These are phyloP conservation scores for Parathielavia appendiculata DNA, from an alignment of 495 filamentous ascomycete species.

Conservation along the genomic window DNA sequence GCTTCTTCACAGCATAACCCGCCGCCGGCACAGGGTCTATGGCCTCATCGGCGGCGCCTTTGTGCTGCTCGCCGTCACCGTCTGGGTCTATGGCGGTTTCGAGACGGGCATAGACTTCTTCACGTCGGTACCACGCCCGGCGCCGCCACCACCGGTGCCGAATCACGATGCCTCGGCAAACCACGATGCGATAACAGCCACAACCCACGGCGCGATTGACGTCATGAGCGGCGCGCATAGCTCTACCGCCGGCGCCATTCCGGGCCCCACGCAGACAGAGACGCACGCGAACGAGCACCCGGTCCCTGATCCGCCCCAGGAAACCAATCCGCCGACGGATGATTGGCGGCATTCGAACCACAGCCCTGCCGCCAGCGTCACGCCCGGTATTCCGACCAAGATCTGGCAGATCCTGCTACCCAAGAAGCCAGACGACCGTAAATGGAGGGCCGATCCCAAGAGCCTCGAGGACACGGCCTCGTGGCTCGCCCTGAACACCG, in stretches of 20 bases:
- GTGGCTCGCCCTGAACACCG: slow-evolving; percentile 13
- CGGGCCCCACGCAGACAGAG: not conserved
- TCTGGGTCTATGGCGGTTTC: slow-evolving; percentile 9
- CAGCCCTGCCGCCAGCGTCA: not conserved
- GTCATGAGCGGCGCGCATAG: not conserved
- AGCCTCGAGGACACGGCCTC: slow-evolving; percentile 6
- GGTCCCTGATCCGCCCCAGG: not conserved
- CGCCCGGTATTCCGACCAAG: slow-evolving; percentile 8
- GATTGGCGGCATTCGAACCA: slow-evolving; percentile 3
- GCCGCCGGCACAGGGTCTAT: slow-evolving; percentile 7
- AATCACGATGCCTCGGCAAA: no score
- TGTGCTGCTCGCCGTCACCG: not conserved
- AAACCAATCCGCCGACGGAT: not conserved
- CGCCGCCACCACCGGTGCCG: not conserved
- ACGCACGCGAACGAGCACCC: not conserved
- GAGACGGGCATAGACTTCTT: slow-evolving; percentile 5
- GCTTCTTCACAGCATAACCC: slow-evolving; percentile 5
- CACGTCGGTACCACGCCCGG: not conserved
- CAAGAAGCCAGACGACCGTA: not conserved
- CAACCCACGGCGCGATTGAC: no score
- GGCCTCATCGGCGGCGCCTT: slow-evolving; percentile 1
- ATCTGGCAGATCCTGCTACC: slow-evolving; percentile 20
- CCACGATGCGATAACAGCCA: no score
- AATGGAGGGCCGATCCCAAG: slow-evolving; percentile 1
- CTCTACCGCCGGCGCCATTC: not conserved